Percentiles rank a stretch among this genome's conserved stretches.
phyloP scores from a whole-genome alignment of 345 rosid species.

The Heritiera littoralis region DNA sequence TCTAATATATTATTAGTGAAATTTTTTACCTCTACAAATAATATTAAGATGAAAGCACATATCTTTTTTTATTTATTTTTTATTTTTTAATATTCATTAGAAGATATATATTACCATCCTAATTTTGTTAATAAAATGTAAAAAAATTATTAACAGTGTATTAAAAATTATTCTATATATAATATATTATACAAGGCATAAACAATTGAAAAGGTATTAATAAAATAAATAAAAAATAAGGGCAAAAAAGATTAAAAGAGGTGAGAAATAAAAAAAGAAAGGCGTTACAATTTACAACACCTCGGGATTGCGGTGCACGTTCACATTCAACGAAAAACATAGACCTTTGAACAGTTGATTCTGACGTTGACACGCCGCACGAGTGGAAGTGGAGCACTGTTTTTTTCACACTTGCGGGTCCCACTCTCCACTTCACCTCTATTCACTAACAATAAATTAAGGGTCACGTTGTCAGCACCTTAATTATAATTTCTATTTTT shows the following conservation, averaged over 20 bases:
- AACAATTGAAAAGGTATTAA: not conserved
- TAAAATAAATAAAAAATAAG: not conserved
- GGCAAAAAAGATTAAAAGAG: not conserved
- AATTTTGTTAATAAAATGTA: too few relatives aligned
- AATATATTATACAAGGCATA: too few relatives aligned
- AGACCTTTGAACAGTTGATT: not conserved
- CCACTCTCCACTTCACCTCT: slow-evolving; percentile 28
- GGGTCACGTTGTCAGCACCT: slow-evolving; percentile 35
- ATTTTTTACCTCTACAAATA: too few relatives aligned
- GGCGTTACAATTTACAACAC: not conserved
- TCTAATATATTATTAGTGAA: too few relatives aligned
- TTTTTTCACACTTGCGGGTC: slow-evolving; percentile 1
- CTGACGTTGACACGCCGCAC: slow-evolving; percentile 39
- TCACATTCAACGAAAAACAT: slow-evolving; percentile 17
- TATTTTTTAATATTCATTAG: too few relatives aligned
- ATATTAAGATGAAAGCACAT: too few relatives aligned
- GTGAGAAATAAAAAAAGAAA: too few relatives aligned
- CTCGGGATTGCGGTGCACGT: slow-evolving; percentile 43
- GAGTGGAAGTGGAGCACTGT: slow-evolving; percentile 22
- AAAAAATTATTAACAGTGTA: too few relatives aligned
- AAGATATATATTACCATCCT: too few relatives aligned
- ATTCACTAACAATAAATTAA: slow-evolving; percentile 27
- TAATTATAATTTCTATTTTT: not conserved
- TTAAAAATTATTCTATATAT: too few relatives aligned
- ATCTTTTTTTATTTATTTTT: too few relatives aligned